Evolutionary conservation across 1,284 basidiomycete genomes (phyloP).

Genomic region (Golubevia pallescens): DNA sequence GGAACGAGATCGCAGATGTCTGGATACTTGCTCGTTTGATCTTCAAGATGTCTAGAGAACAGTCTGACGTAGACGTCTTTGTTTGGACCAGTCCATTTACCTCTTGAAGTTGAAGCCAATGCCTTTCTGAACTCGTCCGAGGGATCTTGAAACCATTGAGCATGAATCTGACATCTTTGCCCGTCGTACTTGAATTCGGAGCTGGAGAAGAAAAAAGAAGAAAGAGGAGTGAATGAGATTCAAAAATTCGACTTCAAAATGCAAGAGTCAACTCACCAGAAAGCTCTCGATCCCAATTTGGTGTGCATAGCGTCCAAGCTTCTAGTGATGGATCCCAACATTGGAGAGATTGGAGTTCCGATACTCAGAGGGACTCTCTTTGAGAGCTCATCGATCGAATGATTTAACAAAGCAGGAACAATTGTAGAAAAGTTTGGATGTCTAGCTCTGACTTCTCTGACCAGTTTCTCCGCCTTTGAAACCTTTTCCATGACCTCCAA

Average conservation of each 20-base stretch:
- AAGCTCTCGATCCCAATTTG: slow-evolving; percentile 67
- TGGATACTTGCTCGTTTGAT: slow-evolving; percentile 89
- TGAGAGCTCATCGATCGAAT: slow-evolving; percentile 48
- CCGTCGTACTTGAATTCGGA: slow-evolving; percentile 86
- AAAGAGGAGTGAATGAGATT: neutral
- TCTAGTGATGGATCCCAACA: slow-evolving; percentile 71
- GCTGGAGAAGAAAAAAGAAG: slow-evolving; percentile 53
- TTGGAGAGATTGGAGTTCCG: slow-evolving; percentile 69
- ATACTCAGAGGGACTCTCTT: slow-evolving; percentile 75
- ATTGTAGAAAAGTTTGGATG: slow-evolving; percentile 89
- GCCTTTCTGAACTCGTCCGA: neutral
- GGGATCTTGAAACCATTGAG: slow-evolving; percentile 45
- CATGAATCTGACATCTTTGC: slow-evolving; percentile 84
- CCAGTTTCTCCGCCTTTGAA: slow-evolving; percentile 64
- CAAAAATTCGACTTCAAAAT: neutral
- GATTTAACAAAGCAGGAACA: slow-evolving; percentile 69
- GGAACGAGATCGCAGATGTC: slow-evolving; percentile 73
- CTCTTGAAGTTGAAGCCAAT: slow-evolving; percentile 21
- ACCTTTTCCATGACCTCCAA: slow-evolving; percentile 45
- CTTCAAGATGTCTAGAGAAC: slow-evolving; percentile 87
- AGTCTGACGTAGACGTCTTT: slow-evolving; percentile 70
- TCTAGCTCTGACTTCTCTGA: slow-evolving; percentile 80
- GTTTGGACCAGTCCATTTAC: slow-evolving; percentile 42
- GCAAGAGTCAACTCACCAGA: neutral
- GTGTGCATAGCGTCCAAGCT: slow-evolving; percentile 83